phyloP scores from a whole-genome alignment of 495 filamentous ascomycete species.

The Rusavskia elegans region DNA sequence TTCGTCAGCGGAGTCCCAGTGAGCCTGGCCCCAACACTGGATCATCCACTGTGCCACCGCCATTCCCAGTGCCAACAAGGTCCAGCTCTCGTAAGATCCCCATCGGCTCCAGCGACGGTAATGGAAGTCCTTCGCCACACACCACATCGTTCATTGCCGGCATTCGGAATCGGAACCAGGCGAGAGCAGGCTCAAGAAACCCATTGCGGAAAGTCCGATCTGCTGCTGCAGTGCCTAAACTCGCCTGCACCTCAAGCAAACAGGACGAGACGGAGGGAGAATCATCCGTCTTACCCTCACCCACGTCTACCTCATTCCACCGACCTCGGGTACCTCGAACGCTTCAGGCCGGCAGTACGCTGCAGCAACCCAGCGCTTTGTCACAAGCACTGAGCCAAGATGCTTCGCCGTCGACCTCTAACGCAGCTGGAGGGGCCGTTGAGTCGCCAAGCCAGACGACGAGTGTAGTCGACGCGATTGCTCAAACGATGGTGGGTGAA shows the following conservation, averaged over 20 bases:
- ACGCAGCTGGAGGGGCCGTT: conserved; percentile 28
- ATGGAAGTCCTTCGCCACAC: conserved; percentile 59
- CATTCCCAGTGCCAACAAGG: conserved; percentile 81
- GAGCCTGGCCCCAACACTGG: conserved; percentile 37
- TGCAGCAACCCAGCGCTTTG: conserved; percentile 22
- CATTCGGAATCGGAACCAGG: conserved; percentile 14
- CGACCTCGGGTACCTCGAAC: conserved; percentile 61
- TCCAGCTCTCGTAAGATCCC: conserved; percentile 71
- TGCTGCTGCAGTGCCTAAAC: conserved; percentile 50
- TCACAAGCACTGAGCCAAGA: conserved; percentile 3
- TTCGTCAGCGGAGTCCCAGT: conserved; percentile 59
- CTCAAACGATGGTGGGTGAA: conserved; percentile 95
- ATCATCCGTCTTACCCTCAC: conserved; percentile 39
- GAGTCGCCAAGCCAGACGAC: conserved; percentile 49
- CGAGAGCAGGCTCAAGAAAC: conserved; percentile 20
- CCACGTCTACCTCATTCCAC: conserved; percentile 46
- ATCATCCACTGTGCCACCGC: conserved; percentile 36
- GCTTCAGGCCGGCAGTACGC: conserved; percentile 55
- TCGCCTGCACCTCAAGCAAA: conserved; percentile 5
- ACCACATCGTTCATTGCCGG: conserved; percentile 27
- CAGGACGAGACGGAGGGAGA: conserved; percentile 21
- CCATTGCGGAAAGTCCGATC: conserved; percentile 70
- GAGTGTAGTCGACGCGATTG: conserved; percentile 92
- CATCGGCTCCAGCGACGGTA: conserved; percentile 58
- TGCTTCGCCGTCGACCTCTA: conserved; percentile 8